phyloP scores from a whole-genome alignment of 176 grass and related monocot species.

The Bonia amplexicaulis region DNA sequence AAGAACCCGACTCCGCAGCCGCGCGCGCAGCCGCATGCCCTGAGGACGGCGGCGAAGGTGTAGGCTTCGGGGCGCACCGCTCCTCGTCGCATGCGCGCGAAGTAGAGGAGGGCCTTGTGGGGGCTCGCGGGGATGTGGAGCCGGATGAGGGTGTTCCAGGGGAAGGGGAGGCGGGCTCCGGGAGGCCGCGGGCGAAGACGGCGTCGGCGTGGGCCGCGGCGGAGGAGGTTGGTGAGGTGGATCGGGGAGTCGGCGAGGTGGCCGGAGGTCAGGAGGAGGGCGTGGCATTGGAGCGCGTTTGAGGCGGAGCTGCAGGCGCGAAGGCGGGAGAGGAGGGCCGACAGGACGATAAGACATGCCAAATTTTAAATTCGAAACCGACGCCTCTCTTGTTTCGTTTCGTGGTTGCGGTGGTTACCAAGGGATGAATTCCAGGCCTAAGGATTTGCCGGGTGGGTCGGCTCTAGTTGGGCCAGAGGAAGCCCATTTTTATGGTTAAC shows the following conservation, averaged over 20 bases:
- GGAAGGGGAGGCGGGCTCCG: constrained; percentile 30
- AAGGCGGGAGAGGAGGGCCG: constrained; percentile 45
- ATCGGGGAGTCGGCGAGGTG: constrained; percentile 40
- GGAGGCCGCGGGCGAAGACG: constrained; percentile 32
- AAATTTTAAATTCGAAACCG: too few species aligned
- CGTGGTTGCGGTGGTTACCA: neutral
- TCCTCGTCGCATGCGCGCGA: constrained; percentile 41
- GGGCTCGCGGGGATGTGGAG: constrained; percentile 30
- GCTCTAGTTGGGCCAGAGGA: neutral
- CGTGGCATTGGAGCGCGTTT: constrained; percentile 49
- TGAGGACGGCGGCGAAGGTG: constrained; percentile 67
- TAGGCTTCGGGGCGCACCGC: constrained; percentile 46
- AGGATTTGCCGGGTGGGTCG: neutral
- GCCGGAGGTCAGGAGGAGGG: constrained; percentile 42
- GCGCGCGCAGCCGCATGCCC: constrained; percentile 36
- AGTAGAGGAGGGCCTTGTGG: constrained; percentile 31
- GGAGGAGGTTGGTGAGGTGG: constrained; percentile 37
- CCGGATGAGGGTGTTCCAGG: constrained; percentile 62
- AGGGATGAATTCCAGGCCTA: neutral
- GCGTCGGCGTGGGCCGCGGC: constrained; percentile 15
- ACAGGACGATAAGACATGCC: too few species aligned
- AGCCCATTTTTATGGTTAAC: neutral
- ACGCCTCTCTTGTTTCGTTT: too few species aligned
- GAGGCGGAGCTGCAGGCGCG: constrained; percentile 24
- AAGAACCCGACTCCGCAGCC: neutral